Percentiles rank a stretch among this genome's conserved stretches.
phyloP scores from a whole-genome alignment of 1,284 basidiomycete species.

The Veloporphyrellus conicus region DNA sequence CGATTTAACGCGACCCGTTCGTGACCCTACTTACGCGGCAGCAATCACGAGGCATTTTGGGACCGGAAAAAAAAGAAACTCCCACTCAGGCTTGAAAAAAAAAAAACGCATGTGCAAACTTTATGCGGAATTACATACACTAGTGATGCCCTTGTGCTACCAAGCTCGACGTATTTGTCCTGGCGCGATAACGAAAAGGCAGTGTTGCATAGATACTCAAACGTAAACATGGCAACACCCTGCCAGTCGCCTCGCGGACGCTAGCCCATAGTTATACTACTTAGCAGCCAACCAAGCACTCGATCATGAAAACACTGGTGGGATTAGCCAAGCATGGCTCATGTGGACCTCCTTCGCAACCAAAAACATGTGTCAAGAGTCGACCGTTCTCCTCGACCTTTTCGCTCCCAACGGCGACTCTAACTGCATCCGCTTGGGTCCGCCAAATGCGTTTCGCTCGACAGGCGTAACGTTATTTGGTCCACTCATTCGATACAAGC shows the following conservation, averaged over 20 bases:
- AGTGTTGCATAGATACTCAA: not conserved
- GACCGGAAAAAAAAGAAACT: not conserved
- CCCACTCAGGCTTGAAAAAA: not conserved
- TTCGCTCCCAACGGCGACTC: constrained; percentile 31
- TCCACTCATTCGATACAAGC: constrained; percentile 9
- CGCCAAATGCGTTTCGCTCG: constrained; percentile 18
- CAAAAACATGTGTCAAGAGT: constrained; percentile 11
- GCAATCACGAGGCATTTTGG: not conserved
- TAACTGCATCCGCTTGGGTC: constrained; percentile 21
- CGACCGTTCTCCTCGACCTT: constrained; percentile 21
- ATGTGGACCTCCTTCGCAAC: not conserved
- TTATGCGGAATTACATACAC: not conserved
- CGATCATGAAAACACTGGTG: not conserved
- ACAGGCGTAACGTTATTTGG: constrained; percentile 27
- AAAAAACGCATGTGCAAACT: not conserved
- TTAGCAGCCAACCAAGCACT: constrained; percentile 6
- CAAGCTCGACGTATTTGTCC: not conserved
- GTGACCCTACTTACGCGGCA: not conserved
- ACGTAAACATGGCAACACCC: not conserved
- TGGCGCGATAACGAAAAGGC: not conserved
- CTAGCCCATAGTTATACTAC: not conserved
- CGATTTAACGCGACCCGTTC: not conserved
- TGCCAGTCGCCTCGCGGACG: not conserved
- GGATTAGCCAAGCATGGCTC: not conserved
- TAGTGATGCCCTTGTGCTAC: not conserved